phyloP scores from a whole-genome alignment of 2,329 filamentous ascomycete genomes.

The Parastagonospora avenae region DNA sequence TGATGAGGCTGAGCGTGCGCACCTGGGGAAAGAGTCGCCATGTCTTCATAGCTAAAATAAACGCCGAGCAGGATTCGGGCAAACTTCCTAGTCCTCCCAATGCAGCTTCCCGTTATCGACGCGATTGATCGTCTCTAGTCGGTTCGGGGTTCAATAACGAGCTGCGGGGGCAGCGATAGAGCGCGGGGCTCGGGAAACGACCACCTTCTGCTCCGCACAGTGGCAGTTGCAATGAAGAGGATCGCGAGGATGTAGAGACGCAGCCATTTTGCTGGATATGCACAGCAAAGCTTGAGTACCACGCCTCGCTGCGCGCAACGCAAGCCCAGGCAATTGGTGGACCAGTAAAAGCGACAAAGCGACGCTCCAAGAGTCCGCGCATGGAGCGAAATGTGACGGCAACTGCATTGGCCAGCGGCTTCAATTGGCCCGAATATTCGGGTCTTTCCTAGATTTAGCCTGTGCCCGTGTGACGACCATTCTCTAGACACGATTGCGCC shows the following conservation, averaged over 20 bases:
- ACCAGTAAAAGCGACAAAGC: slow-evolving; percentile 17
- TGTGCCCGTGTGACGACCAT: background rate
- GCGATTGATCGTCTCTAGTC: background rate
- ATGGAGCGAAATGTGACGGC: slow-evolving; percentile 17
- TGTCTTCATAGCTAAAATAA: slow-evolving; percentile 17
- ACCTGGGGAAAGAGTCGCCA: slow-evolving; percentile 36
- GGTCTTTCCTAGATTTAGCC: slow-evolving; percentile 1
- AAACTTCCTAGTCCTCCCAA: background rate
- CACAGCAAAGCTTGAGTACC: background rate
- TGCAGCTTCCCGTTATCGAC: too few relatives aligned
- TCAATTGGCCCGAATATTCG: background rate
- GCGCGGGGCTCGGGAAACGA: background rate
- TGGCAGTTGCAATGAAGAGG: background rate
- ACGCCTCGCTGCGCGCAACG: slow-evolving; percentile 10
- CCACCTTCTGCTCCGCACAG: background rate
- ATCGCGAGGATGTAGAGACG: background rate
- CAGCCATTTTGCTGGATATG: slow-evolving; percentile 1
- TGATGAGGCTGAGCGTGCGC: slow-evolving; percentile 11
- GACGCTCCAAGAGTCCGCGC: background rate
- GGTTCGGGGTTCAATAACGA: background rate
- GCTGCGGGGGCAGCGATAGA: background rate
- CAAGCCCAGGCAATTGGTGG: slow-evolving; percentile 17
- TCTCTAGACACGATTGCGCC: slow-evolving; percentile 1
- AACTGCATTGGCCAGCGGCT: too few relatives aligned
- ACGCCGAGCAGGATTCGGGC: background rate